Evolutionary conservation across 139 green algal species (phyloP).

Genomic region (Micractinium sp.): DNA sequence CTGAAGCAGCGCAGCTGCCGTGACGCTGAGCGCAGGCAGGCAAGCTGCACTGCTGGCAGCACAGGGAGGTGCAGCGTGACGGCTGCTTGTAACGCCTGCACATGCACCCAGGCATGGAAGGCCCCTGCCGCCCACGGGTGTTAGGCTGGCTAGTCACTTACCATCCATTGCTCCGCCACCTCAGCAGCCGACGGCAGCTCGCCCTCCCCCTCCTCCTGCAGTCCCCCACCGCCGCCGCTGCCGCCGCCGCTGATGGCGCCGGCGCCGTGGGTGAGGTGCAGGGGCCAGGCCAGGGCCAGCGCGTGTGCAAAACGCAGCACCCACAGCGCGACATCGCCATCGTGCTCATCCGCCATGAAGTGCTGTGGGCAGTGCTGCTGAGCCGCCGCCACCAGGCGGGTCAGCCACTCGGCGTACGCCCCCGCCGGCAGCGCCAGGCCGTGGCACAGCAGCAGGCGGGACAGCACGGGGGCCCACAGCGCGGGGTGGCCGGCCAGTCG

Average conservation of each 20-base stretch:
- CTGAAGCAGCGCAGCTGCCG: no score
- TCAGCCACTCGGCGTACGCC: conserved; percentile 39
- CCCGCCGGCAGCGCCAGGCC: conserved; percentile 6
- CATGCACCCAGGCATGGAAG: neutral
- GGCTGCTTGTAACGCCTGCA: no score
- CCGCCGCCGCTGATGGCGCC: neutral
- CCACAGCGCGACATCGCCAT: conserved; percentile 38
- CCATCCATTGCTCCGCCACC: conserved; percentile 2
- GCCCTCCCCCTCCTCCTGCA: neutral
- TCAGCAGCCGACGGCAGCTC: neutral
- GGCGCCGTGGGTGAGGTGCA: conserved; percentile 1
- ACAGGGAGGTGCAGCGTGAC: no score
- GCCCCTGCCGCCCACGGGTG: no score
- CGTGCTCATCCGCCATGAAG: conserved; percentile 22
- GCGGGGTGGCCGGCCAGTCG: neutral
- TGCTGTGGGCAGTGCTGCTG: neutral
- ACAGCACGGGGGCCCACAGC: conserved; percentile 30
- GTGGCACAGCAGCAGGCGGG: conserved; percentile 38
- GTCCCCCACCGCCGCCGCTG: neutral
- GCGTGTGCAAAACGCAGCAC: conserved; percentile 42
- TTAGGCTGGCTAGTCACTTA: neutral
- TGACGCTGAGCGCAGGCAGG: no score
- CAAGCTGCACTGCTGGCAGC: no score
- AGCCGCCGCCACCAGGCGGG: neutral
- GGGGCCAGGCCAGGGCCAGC: conserved; percentile 47